Evolutionary conservation across 1,284 basidiomycete genomes (phyloP).

Genomic region (Ustilago xerochloae): DNA sequence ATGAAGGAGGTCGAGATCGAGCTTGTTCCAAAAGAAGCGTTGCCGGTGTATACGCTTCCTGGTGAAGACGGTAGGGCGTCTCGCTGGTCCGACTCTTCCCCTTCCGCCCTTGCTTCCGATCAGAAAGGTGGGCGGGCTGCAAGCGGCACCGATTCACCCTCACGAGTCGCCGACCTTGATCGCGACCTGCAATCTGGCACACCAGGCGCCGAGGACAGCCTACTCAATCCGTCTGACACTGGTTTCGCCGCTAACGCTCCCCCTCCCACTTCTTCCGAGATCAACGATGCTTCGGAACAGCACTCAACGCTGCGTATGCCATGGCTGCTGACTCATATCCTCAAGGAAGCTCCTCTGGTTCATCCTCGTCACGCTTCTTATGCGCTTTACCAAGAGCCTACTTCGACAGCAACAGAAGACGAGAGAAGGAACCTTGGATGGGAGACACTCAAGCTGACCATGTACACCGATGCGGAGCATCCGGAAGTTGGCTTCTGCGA

Average conservation of each 20-base stretch:
- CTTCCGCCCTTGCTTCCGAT: not conserved
- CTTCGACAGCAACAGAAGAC: slow-evolving; percentile 4
- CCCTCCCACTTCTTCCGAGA: not conserved
- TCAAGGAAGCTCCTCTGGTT: slow-evolving; percentile 59
- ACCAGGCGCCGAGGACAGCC: slow-evolving; percentile 17
- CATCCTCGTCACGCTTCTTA: slow-evolving; percentile 58
- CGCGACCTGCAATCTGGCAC: slow-evolving; percentile 19
- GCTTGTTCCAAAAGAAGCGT: slow-evolving; percentile 47
- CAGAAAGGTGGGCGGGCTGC: not conserved
- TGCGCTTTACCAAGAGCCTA: slow-evolving; percentile 19
- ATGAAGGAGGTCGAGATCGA: slow-evolving; percentile 47
- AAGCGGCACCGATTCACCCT: slow-evolving; percentile 13
- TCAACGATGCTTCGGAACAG: not conserved
- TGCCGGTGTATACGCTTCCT: slow-evolving; percentile 48
- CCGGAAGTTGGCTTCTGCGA: slow-evolving; percentile 65
- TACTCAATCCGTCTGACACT: slow-evolving; percentile 34
- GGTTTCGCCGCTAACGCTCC: slow-evolving; percentile 35
- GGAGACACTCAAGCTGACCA: slow-evolving; percentile 27
- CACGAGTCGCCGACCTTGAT: slow-evolving; percentile 17
- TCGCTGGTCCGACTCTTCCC: slow-evolving; percentile 23
- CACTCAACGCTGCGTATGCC: slow-evolving; percentile 32
- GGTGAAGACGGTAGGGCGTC: slow-evolving; percentile 27
- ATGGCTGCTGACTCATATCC: slow-evolving; percentile 60
- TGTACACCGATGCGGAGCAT: slow-evolving; percentile 44
- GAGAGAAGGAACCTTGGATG: slow-evolving; percentile 22